Conservation (phyloP, 805 yeast genomes). For the Cyberlindnera mycetangii region DNA sequence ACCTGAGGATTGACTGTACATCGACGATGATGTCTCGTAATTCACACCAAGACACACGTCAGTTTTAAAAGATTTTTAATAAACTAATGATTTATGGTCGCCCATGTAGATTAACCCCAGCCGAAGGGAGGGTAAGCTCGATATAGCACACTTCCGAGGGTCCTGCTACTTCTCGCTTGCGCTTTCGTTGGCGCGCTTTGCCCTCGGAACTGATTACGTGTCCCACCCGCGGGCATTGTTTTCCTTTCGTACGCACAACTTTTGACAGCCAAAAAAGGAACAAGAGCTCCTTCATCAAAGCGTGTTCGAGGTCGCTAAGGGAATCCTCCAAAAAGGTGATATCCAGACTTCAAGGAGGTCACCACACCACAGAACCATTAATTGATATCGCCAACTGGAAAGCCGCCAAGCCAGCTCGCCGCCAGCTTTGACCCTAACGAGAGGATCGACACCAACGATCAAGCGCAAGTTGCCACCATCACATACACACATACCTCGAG, state of each 20-base stretch:
- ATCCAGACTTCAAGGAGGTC: background rate
- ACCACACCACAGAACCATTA: background rate
- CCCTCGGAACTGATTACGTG: background rate
- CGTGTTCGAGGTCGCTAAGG: background rate
- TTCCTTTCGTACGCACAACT: background rate
- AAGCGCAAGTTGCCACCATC: background rate
- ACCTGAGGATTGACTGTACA: too few relatives aligned
- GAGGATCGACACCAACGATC: background rate
- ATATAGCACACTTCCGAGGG: too few relatives aligned
- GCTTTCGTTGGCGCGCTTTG: too few relatives aligned
- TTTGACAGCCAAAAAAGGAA: background rate
- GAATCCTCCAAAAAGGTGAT: background rate
- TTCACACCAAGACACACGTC: background rate
- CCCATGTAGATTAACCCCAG: background rate
- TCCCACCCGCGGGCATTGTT: background rate
- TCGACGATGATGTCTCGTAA: too few relatives aligned
- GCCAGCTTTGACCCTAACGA: background rate
- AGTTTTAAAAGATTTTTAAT: slow-evolving; percentile 8
- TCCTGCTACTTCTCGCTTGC: too few relatives aligned
- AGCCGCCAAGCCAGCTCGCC: background rate
- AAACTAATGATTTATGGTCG: slow-evolving; percentile 11
- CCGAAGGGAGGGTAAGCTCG: too few relatives aligned
- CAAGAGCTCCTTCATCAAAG: background rate
- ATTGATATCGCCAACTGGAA: background rate
- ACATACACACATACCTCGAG: too few relatives aligned